Evolutionary conservation across 345 rosid genomes (phyloP), one percentile per base, ranked within the genome.

Genomic region (Brassica juncea): DNA sequence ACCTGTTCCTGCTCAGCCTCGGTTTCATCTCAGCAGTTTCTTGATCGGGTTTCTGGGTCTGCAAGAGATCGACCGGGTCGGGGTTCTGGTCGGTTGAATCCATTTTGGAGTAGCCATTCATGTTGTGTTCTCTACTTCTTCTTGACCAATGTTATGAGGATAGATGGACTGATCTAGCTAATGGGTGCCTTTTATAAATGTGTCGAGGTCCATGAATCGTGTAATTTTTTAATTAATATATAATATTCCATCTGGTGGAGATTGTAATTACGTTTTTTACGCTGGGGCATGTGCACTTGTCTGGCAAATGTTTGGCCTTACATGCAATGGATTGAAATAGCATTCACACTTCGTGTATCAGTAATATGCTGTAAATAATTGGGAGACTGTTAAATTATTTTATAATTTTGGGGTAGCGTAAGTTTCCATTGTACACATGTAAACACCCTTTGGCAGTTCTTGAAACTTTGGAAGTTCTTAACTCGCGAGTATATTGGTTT

Each of bases 1-100:
- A 87, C 70, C 88, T 76, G 84, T 87, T 89, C 82, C 96, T 84
- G 75, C 83, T 76, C 78, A 94, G 84, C 61, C 72, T 85, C 15
- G 58, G 32, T 71, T 65, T 66, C 65, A 68, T 14, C 11, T 82
- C 71, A 7, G 42, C 12, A 21, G 64, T 65, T 67, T 82, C 71
- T 0, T 3, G 78, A 61, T 68, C 71, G 0, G 39, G 32, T 11
- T 73, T 77, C n/a, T 27, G 68, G 55, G 61, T 64, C 62, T 75
- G 49, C 35, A 32, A 67, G 0, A 54, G 47, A 42, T 81, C 65
- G 12, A 70, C 49, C 37, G 35, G 64, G 44, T 80, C 69, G 39
- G 67, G 75, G 35, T 52, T 52, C 54, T 47, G 44, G 9, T 68
- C 66, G 12, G 71, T 21, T 57, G 68, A 57, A 57, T 75, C 80